Conservation (phyloP, 2,329 filamentous ascomycete genomes). For the Claviceps sp. region DNA sequence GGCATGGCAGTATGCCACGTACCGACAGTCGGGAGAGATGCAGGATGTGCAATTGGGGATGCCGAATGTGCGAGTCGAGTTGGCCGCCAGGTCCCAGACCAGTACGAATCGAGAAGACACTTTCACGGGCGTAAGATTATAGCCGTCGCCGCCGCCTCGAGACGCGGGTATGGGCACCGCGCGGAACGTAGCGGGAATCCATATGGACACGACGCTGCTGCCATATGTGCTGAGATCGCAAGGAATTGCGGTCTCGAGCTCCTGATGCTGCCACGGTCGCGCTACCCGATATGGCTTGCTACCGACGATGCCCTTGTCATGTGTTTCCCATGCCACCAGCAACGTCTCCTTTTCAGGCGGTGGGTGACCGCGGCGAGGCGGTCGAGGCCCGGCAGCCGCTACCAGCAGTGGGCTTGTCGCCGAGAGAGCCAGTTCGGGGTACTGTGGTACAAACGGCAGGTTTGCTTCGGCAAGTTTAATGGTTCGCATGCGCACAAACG, state of each 20-base stretch:
- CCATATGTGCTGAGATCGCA: conserved; percentile 24
- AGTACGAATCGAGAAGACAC: conserved; percentile 23
- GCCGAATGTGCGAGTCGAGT: conserved; percentile 23
- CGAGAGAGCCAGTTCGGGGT: conserved; percentile 27
- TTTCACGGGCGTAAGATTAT: conserved; percentile 19
- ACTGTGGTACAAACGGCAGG: conserved; percentile 24
- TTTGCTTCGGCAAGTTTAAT: conserved; percentile 22
- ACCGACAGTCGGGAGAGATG: conserved; percentile 27
- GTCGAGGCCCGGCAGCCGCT: conserved; percentile 24
- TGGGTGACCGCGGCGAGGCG: conserved; percentile 23
- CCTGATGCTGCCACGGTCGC: conserved; percentile 23
- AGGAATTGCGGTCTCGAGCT: conserved; percentile 26
- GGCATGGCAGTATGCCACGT: conserved; percentile 26
- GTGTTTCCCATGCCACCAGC: conserved; percentile 26
- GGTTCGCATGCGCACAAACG: conserved; percentile 20
- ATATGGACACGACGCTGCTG: conserved; percentile 25
- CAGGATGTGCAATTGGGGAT: conserved; percentile 26
- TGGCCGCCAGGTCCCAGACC: conserved; percentile 26
- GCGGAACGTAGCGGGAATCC: conserved; percentile 25
- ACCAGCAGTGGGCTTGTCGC: conserved; percentile 25
- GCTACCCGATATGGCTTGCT: conserved; percentile 23
- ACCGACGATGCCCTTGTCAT: conserved; percentile 12
- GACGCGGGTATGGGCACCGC: conserved; percentile 16
- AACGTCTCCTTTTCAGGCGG: conserved; percentile 24
- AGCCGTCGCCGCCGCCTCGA: conserved; percentile 15